Percentiles rank a stretch among this genome's conserved stretches.
These are phyloP conservation scores for Auricularia cornea DNA, from an alignment of 768 basidiomycete genomes.

Conservation along the genomic window DNA sequence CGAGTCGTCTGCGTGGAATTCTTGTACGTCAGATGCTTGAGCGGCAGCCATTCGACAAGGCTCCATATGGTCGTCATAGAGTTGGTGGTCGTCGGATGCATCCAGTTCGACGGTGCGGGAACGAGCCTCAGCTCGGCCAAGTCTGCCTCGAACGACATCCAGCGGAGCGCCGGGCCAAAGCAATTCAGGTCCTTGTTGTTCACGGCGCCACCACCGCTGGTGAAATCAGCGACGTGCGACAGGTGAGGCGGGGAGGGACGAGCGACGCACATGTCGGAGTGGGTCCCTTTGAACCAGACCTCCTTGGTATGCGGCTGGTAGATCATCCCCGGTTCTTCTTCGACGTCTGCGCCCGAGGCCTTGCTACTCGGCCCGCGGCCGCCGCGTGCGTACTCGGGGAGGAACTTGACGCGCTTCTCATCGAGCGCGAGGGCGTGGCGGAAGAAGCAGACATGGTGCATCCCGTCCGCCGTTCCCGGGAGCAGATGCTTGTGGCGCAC, in stretches of 20 bases:
- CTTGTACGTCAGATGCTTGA: constrained; percentile 3
- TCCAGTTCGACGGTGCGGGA: constrained; percentile 5
- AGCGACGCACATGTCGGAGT: constrained; percentile 30
- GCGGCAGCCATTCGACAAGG: constrained; percentile 3
- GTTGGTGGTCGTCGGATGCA: not conserved
- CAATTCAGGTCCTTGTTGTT: not conserved
- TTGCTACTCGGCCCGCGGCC: constrained; percentile 14
- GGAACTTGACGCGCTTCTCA: constrained; percentile 39
- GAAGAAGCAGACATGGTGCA: constrained; percentile 33
- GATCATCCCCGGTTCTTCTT: no score
- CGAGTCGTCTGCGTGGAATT: no score
- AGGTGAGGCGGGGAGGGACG: not conserved
- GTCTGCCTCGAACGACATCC: constrained; percentile 28
- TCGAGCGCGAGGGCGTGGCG: constrained; percentile 42
- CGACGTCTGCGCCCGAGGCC: no score
- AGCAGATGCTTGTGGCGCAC: constrained; percentile 21
- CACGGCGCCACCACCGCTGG: constrained; percentile 16
- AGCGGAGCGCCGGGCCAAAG: constrained; percentile 16
- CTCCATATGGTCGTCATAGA: not conserved
- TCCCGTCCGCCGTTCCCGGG: constrained; percentile 22
- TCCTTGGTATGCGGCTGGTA: constrained; percentile 23
- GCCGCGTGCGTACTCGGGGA: constrained; percentile 34
- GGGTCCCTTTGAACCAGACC: constrained; percentile 35
- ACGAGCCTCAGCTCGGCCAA: constrained; percentile 18
- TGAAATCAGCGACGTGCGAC: no score